A percentile compares a stretch with the other conserved stretches of the same genome.
phyloP scores from a whole-genome alignment of 257 asterid genomes.

The Solanum tarijense region DNA sequence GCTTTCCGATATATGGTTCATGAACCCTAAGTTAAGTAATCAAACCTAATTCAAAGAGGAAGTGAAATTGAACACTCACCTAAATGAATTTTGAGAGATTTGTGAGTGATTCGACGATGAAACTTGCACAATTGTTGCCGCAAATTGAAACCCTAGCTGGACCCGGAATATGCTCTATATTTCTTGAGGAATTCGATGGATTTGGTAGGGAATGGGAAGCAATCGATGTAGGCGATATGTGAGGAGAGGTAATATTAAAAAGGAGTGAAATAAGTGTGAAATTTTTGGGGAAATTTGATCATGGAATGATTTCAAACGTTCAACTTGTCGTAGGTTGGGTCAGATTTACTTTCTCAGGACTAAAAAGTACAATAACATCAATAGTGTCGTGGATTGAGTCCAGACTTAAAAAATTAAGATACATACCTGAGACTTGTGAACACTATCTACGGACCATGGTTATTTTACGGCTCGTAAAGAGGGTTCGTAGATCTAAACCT shows the following conservation, averaged over 20 bases:
- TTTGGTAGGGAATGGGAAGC: background rate
- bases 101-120: background rate
- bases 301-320: background rate
- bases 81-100: background rate
- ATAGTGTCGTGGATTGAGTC: background rate
- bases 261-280: too few species aligned
- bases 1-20: background rate
- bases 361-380: background rate
- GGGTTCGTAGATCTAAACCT: background rate
- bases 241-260: background rate
- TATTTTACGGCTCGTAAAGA: background rate
- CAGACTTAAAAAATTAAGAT: background rate
- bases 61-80: too few species aligned
- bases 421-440: background rate
- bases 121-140: background rate
- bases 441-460: background rate
- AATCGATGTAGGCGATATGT: background rate
- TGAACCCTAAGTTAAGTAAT: background rate
- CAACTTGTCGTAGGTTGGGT: background rate
- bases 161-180: background rate
- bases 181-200: background rate
- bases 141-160: background rate
- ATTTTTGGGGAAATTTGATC: background rate
- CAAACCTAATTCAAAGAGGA: too few species aligned
- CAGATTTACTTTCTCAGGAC: background rate